Base-by-base conservation (phyloP, 1,284 basidiomycete species). In the Ceratobasidium sp. region DNA sequence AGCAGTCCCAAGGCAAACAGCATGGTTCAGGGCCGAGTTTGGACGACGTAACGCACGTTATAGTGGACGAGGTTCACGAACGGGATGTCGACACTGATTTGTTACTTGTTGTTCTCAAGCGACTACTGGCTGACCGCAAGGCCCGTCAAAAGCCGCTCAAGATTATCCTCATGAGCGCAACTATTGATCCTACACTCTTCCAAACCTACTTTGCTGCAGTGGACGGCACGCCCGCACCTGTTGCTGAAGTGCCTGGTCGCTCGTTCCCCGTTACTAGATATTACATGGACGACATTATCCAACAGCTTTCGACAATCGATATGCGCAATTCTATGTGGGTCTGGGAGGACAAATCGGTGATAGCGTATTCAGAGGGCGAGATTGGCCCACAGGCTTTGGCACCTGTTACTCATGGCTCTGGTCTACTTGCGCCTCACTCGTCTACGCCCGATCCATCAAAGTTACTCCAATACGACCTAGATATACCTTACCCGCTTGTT, bases 31-130 rank as follows among this genome's bases (percentile, higher is more conserved):
- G 69, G 8, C 58, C 13, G 11, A 86, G 84, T 79, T 86, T 98
- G 79, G 96, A 98, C 81, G 87, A 90, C 75, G 88, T 98, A 63
- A 96, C 96, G 8, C 97, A 99, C 84, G 89, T 99, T 77, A 85
- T 98, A 51, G 94, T 98, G 54, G 97, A 99, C 83, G 97, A 99
- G 84, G 97, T 97, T 2, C 97, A 99, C 83, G 96, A 98, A 84
- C 91, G 97, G 39, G 96, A 98, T 81, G 91, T 98, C 76, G 96
- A 98, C 82, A 98, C 95, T 0, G 97, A 99, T 83, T 85, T 99
- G 61, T 85, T 97, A 61, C 89, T 99, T 10, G 95, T 97, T 76
- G 95, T 97, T 15, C 88, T 99, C 79, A 97, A 97, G 85, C 91
- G 94, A 28, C 84, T 98, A 26, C 84, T 98, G 79, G 89, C 89